A percentile compares a stretch with the other conserved stretches of the same genome.
Conservation (phyloP, 805 yeast species). For the Saccharomycopsis fermentans region DNA sequence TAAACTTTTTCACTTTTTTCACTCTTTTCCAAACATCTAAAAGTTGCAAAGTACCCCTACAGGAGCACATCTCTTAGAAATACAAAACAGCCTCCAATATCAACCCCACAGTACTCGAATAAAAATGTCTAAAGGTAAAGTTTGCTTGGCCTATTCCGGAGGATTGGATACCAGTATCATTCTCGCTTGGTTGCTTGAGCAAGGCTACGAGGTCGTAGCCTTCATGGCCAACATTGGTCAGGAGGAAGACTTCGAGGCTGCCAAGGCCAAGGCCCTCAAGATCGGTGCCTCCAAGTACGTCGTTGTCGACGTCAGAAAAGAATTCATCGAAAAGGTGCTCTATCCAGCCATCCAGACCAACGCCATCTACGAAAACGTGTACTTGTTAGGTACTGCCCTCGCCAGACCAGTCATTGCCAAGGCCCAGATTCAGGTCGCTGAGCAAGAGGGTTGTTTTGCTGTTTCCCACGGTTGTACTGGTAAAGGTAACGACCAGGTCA, state of each 20-base stretch:
- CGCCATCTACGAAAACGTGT: constrained; percentile 96
- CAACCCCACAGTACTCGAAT: neutral
- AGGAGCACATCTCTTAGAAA: too few species aligned
- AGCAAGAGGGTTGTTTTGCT: constrained; percentile 95
- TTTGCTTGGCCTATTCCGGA: constrained; percentile 98
- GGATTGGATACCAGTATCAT: constrained; percentile 97
- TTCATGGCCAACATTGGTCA: constrained; percentile 98
- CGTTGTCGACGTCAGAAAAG: constrained; percentile 87
- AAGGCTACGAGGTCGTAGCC: constrained; percentile 97
- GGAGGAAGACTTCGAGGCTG: constrained; percentile 98
- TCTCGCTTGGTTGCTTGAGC: constrained; percentile 94
- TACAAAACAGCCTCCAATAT: too few species aligned
- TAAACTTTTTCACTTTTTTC: too few species aligned
- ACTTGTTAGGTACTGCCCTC: constrained; percentile 90
- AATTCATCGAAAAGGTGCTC: constrained; percentile 85
- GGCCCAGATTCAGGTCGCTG: constrained; percentile 96
- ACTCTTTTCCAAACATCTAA: too few species aligned
- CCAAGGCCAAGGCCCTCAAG: constrained; percentile 89
- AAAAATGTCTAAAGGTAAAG: constrained; percentile 92
- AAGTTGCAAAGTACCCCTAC: too few species aligned
- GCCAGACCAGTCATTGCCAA: constrained; percentile 99
- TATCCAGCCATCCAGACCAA: constrained; percentile 95
- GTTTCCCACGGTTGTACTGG: constrained; percentile 99
- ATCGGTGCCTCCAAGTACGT: constrained; percentile 97
- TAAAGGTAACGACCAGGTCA: constrained; percentile 98